These are phyloP conservation scores for Ogataea nakhonphanomensis DNA, from an alignment of 805 yeast genomes.

Conservation along the genomic window DNA sequence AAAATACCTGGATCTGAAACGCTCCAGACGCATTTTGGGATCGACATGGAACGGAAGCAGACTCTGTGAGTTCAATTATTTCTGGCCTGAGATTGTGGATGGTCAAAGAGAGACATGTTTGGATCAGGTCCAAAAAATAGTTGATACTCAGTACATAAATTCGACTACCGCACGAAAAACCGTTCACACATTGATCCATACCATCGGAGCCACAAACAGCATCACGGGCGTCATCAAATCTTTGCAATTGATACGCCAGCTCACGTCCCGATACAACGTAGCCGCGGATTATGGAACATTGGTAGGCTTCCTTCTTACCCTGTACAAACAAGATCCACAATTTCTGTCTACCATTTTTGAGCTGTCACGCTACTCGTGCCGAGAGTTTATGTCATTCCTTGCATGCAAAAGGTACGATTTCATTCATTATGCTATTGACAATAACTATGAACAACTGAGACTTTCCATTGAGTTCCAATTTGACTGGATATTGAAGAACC, in stretches of 20 bases:
- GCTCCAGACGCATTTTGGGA: slow-evolving; percentile 23
- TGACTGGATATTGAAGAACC: slow-evolving; percentile 9
- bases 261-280: background rate
- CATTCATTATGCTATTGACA: slow-evolving; percentile 1
- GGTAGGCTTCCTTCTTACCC: slow-evolving; percentile 4
- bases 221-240: background rate
- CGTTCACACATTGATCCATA: background rate
- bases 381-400: slow-evolving; percentile 9
- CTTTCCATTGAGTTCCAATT: slow-evolving; percentile 7
- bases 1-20: slow-evolving; percentile 34
- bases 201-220: background rate
- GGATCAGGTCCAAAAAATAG: slow-evolving; percentile 9
- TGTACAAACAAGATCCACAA: slow-evolving; percentile 8
- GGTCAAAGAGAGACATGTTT: slow-evolving; percentile 13
- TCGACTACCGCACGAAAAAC: background rate
- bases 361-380: slow-evolving; percentile 3
- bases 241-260: slow-evolving; percentile 2
- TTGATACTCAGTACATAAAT: background rate
- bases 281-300: slow-evolving; percentile 6
- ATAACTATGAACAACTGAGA: background rate
- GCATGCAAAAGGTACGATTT: slow-evolving; percentile 7
- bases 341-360: slow-evolving; percentile 4
- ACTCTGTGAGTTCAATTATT: slow-evolving; percentile 30
- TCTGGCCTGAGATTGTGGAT: slow-evolving; percentile 21
- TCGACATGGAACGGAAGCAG: slow-evolving; percentile 24